phyloP scores from a whole-genome alignment of 2,329 filamentous ascomycete species.

The Bipolaris cookei region DNA sequence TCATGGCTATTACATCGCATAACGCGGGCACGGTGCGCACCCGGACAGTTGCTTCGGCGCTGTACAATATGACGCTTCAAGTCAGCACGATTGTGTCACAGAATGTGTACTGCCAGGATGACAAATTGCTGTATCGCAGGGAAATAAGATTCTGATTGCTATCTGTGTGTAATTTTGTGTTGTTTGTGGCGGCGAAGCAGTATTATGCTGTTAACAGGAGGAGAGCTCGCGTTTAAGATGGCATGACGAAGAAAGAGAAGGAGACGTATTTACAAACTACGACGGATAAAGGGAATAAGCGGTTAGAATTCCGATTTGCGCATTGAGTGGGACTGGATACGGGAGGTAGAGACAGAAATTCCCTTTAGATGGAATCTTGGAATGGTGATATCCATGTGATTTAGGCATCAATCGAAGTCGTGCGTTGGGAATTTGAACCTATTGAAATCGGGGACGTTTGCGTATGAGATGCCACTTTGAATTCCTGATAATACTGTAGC shows the following conservation, averaged over 20 bases:
- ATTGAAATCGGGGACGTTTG: not conserved
- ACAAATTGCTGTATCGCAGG: constrained; percentile 57
- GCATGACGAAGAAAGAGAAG: constrained; percentile 45
- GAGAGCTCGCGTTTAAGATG: constrained; percentile 39
- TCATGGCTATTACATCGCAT: constrained; percentile 52
- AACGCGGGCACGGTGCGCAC: constrained; percentile 54
- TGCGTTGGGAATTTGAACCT: too few species aligned
- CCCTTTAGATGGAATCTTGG: too few species aligned
- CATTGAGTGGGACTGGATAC: not conserved
- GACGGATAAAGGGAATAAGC: constrained; percentile 47
- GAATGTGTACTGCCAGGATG: constrained; percentile 62
- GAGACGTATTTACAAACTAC: constrained; percentile 47
- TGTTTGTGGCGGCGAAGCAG: constrained; percentile 59
- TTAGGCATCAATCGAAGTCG: too few species aligned
- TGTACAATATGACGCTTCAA: constrained; percentile 53
- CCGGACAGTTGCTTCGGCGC: constrained; percentile 51
- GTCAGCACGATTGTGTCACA: constrained; percentile 40
- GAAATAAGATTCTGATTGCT: constrained; percentile 61
- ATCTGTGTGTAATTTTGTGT: constrained; percentile 58
- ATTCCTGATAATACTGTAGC: too few species aligned
- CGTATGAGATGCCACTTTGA: not conserved
- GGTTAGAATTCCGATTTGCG: constrained; percentile 30
- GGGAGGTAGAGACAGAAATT: too few species aligned
- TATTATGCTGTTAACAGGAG: constrained; percentile 62
- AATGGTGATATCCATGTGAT: too few species aligned